Evolutionary conservation across 73 alveolate species (phyloP), one percentile per base, ranked within the genome.

Genomic region (Paramecium sexaurelia): DNA sequence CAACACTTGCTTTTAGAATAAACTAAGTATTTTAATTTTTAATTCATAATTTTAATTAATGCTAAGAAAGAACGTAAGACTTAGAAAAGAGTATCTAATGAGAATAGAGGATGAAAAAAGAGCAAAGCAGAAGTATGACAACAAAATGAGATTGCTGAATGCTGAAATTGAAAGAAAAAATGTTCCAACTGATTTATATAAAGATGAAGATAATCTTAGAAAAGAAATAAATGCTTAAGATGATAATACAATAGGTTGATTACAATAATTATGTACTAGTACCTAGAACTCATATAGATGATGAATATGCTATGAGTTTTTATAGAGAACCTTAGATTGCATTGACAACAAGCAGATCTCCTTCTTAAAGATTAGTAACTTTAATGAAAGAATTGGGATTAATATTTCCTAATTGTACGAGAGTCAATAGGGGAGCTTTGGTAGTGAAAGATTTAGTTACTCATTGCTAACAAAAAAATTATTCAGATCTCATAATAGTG

Each of bases 371-470:
- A 67, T 93, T 99, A 37, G 93, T 96, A 55, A 98, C 98, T 69
- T 98, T 99, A 94, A 86, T 95, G 85, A 98, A 99, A 95, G 99
- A 98, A 94, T 94, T 98, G 92, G 88, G 98, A 75, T 92, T 96
- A 19, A 94, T 96, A 26, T 91, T 82, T 75, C 99, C 99, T 7
- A 98, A 97, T 92, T 91, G 99, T 47, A 94, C 97, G 19, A 95
- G 99, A 94, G 94, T 98, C 84, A 99, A 99, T 85, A 94, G 99
- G 91, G 99, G 99, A 13, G 95, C 94, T 61, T 95, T 96, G 39
- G 99, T 98, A 40, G 95, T 99, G 27, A 98, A 98, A 95, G 99
- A 98, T 92, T 84, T 95, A 15, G 99, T 97, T 1, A 96, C 47
- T 20, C 86, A 57, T 55, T 96, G 99, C 91, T 92, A 95, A 89